Base-by-base conservation (phyloP, 768 basidiomycete species). In the Tulasnella sp. region DNA sequence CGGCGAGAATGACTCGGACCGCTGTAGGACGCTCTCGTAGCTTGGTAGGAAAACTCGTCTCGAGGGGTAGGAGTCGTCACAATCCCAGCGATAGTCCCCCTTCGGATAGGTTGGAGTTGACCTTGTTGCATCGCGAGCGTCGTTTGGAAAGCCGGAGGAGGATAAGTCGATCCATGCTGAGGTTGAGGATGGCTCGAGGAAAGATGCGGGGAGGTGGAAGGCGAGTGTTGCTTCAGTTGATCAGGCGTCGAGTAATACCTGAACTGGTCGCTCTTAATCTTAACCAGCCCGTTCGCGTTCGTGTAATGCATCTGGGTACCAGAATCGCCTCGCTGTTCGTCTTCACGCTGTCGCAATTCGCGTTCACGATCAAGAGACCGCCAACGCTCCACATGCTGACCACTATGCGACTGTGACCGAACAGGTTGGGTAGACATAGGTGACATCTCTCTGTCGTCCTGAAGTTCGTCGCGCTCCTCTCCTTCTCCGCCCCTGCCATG, bases 201-300 rank as follows among this genome's bases (percentile, higher is more conserved):
- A 4, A 65, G 64, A 14, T 65, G 39, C 5, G 64, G 64, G 2
- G 64, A 65, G 52, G 52, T 59, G 14, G 52, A 59, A 29, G 52
- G 52, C 9, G 64, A 41, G 42, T 40, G 37, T 39, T 70, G 69
- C 69, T 70, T 40, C 29, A 29, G 22, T n/a, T 52, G 42, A 6
- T 52, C 32, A 1, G 69, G 69, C 69, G 69, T 47, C 32, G 69
- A 70, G 34, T 70, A 70, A 52, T 70, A 44, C 8, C 69, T 26
- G 69, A 70, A 70, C 12, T 47, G 35, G 47, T 70, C 69, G 22
- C 44, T 47, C n/a, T 70, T 70, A 16, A 52, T 62, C 44, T 70
- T 70, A 3, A 70, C 52, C 32, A 70, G 34, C 17, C 69, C 69
- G 35, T 70, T 70, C 35, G 69, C 29, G 47, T n/a, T 47, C n/a